Base-by-base conservation (phyloP, 2,329 filamentous ascomycete species). In the Keithomyces neogunnii region DNA sequence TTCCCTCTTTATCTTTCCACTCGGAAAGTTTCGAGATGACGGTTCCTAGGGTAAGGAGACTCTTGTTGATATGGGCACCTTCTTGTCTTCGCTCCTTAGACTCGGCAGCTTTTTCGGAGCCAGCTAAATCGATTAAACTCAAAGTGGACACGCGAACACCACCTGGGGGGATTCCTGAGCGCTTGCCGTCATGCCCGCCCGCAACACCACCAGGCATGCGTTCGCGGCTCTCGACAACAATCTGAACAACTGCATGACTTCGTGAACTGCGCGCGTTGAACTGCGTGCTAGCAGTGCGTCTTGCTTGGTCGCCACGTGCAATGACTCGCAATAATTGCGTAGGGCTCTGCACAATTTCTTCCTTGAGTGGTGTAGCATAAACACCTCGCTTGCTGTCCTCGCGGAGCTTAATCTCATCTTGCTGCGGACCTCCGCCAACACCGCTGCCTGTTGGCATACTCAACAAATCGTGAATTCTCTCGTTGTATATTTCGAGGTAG, bases 401-500 rank as follows among this genome's bases (percentile, higher is more conserved):
- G 26, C 93, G 86, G 51, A 99, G 73, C 69, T 99, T 97, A 69
- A 99, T 99, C 65, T 99, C 93, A 60, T 99, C 93, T 57, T 91
- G 87, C 38, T 75, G 72, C 8, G 66, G 73, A 10, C 70, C 73
- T 19, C 74, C 73, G 26, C 79, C 83, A 19, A 75, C 63, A 4
- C 76, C 81, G 40, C 70, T 72, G 10, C 77, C 77, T 1, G 80
- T 77, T 1, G 89, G 78, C 66, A 89, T 85, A 57, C 86, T 92
- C 44, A 99, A 75, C 47, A 99, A 74, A 69, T 99, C 93, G 64
- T 96, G 88, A 52, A 99, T 97, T 69, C 82, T 95, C 66, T 99
- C 93, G 63, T 99, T 99, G 72, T 99, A 99, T 55, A 99, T 99
- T 72, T 99, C 93, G 56, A 99, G 77, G 65, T 99, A 99, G 74